phyloP scores from a whole-genome alignment of 352 stramenopile species.

The Plasmopara muralis region DNA sequence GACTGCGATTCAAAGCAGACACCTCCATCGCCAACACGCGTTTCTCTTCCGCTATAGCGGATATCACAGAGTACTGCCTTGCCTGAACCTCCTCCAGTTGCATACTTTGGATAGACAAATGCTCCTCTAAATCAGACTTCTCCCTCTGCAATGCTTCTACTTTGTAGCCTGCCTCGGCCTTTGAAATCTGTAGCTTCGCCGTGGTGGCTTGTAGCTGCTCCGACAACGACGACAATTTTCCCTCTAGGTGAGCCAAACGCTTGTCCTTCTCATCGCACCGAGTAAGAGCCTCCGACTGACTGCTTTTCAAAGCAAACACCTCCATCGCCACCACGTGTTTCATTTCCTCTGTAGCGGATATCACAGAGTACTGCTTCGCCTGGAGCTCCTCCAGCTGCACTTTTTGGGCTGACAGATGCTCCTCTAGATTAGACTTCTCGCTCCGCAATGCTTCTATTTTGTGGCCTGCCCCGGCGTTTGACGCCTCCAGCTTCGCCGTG shows the following conservation, averaged over 20 bases:
- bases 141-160: slow-evolving; percentile 16
- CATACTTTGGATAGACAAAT: slow-evolving; percentile 6
- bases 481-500: slow-evolving; percentile 14
- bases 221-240: background rate
- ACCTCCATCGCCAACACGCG: slow-evolving; percentile 20
- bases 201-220: background rate
- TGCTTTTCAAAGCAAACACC: slow-evolving; percentile 4
- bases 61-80: slow-evolving; percentile 11
- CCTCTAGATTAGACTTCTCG: background rate
- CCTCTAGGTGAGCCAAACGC: slow-evolving; percentile 3
- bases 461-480: slow-evolving; percentile 20
- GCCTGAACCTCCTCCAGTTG: slow-evolving; percentile 11
- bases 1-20: slow-evolving; percentile 12
- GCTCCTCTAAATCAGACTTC: background rate
- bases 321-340: slow-evolving; percentile 18
- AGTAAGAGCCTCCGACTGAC: slow-evolving; percentile 7
- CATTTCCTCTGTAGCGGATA: slow-evolving; percentile 17
- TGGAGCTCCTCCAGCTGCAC: slow-evolving; percentile 13
- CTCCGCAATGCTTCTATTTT: slow-evolving; percentile 16
- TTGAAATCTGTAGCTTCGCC: background rate
- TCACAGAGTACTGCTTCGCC: slow-evolving; percentile 10
- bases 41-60: slow-evolving; percentile 11
- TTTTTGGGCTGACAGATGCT: slow-evolving; percentile 5
- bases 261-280: slow-evolving; percentile 13
- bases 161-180: background rate